Evolutionary conservation across 305 asterid species (phyloP), one percentile per base, ranked within the genome.

Genomic region (Rubia balearica): DNA sequence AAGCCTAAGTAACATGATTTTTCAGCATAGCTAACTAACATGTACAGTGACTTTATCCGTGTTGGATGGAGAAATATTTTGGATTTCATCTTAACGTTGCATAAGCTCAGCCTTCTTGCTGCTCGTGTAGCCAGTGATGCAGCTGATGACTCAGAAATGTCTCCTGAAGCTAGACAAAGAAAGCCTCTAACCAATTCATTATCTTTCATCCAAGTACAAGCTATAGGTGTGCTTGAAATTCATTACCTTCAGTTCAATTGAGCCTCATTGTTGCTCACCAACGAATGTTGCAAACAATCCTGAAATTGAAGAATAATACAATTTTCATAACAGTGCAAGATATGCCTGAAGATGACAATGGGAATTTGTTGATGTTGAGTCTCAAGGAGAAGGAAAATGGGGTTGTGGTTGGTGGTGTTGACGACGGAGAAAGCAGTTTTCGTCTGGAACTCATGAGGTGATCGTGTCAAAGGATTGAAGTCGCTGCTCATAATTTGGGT

Each of bases 51-150:
- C 80, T 92, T 90, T 67, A 83, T 90, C 36, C 96, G 93, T 42
- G 84, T 89, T 36, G 98, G 98, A 76, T 92, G 98, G 98, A 90
- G 98, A 83, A 92, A 88, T 76, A 87, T 92, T 74, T 79, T 92
- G 76, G 98, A 92, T 79, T 92, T 97, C 81, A 86, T 92, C 84
- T 81, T 92, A 75, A 83, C 95, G 78, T 73, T 92, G 82, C 98
- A 92, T 85, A 92, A 92, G 80, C 96, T 92, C 21, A 96, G 98
- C 30, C 96, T 90, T 74, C 89, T 92, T 68, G 96, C 98, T 68
- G 98, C 98, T 76, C 92, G 97, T 24, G 98, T 92, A 59, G 97
- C 98, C 74, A 90, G 95, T 77, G 98, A 92, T 78, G 98, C 96
- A 65, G 95, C 96, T 68, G 97, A 88, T 59, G 98, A 92, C 67